Base-by-base conservation (phyloP, 2,329 filamentous ascomycete species). In the Penicillium thymicola region DNA sequence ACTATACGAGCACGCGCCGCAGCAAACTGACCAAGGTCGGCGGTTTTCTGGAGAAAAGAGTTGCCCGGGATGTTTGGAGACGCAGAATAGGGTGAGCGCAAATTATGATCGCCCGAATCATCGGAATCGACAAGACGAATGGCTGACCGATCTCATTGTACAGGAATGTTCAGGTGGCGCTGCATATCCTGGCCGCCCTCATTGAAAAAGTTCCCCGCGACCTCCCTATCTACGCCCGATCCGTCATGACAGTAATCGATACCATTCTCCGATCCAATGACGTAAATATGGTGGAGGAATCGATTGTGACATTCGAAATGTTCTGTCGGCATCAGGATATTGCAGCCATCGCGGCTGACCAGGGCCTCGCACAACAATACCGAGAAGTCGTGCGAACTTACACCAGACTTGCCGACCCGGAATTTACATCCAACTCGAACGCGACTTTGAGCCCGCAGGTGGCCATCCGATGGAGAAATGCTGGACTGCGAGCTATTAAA, bases 21-120 rank as follows among this genome's bases (percentile, higher is more conserved):
- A 93, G 90, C 76, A 99, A 97, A 82, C 86, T 97, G 67, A 90
- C 94, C 70, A 99, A 99, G 78, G 92, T 99, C 65, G 92, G 91
- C 74, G 87, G 86, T 66, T 99, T 97, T 72, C 82, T 99, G 63
- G 92, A 97, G 79, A 95, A 93, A 81, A 91, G 93, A 79, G 94
- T 91, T 23, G 89, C 89, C 59, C 88, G 86, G 70, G 94, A 99
- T 79, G 91, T 97, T 64, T 95, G 89, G 85, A 89, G 90, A 70
- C 84, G 86, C 74, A 87, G 91, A 70, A 90, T 94, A 70, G 92
- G 92, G 89, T 95, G 79, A 69, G 83, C 79, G n/a, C 36, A 36
- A 18, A 41, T 8, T 25, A 9, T 14, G 23, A 27, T 36, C 11
- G 6, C 18, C 37, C 14, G 28, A 23, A 30, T 34, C 13, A 28